phyloP scores from a whole-genome alignment of 306 rosid species.

The Quercus parvula region DNA sequence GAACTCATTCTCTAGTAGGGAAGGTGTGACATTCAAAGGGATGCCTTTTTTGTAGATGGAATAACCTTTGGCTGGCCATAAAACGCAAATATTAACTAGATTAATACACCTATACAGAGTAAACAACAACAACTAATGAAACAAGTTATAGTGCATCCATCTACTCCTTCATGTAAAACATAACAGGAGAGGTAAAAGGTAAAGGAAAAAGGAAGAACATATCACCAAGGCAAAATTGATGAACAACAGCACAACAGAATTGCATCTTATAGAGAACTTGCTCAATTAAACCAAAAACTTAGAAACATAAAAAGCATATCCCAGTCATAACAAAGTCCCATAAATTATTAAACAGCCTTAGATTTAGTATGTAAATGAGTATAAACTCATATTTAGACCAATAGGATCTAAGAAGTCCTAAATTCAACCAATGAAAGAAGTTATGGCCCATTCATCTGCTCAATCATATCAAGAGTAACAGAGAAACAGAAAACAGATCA shows the following conservation, averaged over 20 bases:
- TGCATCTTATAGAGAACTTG: background rate
- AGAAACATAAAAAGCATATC: background rate
- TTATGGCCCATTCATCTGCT: background rate
- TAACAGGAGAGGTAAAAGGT: background rate
- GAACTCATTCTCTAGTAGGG: slow-evolving; percentile 2
- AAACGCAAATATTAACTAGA: no score
- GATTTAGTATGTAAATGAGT: background rate
- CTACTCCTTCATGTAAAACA: background rate
- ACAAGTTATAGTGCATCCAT: background rate
- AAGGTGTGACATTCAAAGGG: no score
- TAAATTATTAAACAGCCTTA: background rate
- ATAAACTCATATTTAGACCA: background rate
- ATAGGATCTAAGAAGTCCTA: background rate
- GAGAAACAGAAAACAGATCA: background rate
- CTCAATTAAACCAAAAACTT: background rate
- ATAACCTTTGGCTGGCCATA: no score
- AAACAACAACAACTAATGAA: no score
- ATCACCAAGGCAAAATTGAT: background rate
- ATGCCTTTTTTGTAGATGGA: no score
- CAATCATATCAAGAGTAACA: background rate
- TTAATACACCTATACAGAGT: no score
- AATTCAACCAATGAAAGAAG: background rate
- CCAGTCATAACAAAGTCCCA: background rate
- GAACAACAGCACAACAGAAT: background rate
- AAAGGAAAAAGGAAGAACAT: background rate